Conservation (phyloP, 257 asterid species). For the Scutellaria barbata region DNA sequence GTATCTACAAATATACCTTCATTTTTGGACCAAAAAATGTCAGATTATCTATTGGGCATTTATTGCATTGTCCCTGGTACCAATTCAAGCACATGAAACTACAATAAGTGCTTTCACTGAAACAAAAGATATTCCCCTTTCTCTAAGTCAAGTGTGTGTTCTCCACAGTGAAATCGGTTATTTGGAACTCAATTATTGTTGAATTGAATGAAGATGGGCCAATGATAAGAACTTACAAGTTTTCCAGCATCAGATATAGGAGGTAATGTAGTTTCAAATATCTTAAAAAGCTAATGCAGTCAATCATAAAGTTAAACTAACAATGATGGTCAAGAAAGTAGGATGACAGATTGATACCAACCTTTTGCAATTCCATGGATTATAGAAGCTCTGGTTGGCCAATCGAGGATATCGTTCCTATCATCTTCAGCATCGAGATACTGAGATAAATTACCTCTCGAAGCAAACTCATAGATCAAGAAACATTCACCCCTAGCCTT, state of each 20-base stretch:
- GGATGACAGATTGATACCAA: conserved; percentile 30
- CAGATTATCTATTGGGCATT: conserved; percentile 35
- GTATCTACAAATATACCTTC: not conserved
- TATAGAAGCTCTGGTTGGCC: conserved; percentile 74
- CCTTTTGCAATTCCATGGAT: conserved; percentile 93
- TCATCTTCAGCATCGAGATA: conserved; percentile 64
- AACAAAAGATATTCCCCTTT: conserved; percentile 23
- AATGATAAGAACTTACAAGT: not conserved
- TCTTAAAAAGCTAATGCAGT: not conserved
- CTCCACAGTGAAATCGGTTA: not conserved
- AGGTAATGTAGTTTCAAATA: not conserved
- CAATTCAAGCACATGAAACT: conserved; percentile 24
- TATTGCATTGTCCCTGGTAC: conserved; percentile 29
- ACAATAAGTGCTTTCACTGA: conserved; percentile 34
- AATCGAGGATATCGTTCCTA: conserved; percentile 56
- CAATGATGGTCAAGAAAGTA: not conserved
- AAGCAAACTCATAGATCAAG: conserved; percentile 73
- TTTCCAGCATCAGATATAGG: not conserved
- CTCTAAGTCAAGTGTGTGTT: conserved; percentile 13
- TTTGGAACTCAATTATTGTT: conserved; percentile 1
- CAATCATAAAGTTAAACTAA: not conserved
- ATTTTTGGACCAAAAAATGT: conserved; percentile 44
- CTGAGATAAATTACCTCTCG: conserved; percentile 65
- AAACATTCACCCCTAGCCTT: conserved; percentile 90
- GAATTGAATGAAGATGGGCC: not conserved